Evolutionary conservation across 257 asterid genomes (phyloP).

Genomic region (Ballota nigra): DNA sequence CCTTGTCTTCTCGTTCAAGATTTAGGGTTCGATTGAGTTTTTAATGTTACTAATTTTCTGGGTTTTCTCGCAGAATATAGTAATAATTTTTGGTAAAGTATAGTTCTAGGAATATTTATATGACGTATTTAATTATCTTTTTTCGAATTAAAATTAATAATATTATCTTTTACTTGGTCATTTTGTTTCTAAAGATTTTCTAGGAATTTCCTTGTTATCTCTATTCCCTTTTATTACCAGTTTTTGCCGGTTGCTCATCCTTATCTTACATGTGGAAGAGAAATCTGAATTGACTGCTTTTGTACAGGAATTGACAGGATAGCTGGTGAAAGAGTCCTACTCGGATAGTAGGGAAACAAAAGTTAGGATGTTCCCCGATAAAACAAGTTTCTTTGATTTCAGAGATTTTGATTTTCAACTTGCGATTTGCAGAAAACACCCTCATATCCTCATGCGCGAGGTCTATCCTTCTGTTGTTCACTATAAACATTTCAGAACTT

Average conservation of each 20-base stretch:
- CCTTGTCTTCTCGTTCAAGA: background rate
- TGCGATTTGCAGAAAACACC: conserved; percentile 11
- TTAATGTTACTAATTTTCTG: background rate
- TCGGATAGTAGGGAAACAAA: conserved; percentile 15
- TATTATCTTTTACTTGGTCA: background rate
- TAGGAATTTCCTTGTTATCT: background rate
- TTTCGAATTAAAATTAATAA: background rate
- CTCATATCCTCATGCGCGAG: conserved; percentile 22
- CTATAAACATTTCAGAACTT: conserved; percentile 25
- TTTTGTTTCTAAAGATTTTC: background rate
- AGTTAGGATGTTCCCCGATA: conserved; percentile 29
- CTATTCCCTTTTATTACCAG: background rate
- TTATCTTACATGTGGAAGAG: background rate
- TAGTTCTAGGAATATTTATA: background rate
- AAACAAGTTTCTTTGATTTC: conserved; percentile 21
- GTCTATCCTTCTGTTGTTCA: conserved; percentile 21
- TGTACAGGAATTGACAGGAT: conserved; percentile 36
- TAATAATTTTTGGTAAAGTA: background rate
- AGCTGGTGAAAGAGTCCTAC: conserved; percentile 22
- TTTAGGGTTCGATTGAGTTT: conserved; percentile 45
- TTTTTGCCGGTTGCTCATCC: background rate
- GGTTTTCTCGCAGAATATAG: background rate
- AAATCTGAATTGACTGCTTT: conserved; percentile 26
- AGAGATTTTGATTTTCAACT: conserved; percentile 19
- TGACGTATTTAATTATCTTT: conserved; percentile 9